These are phyloP conservation scores for Clonostachys chloroleuca DNA, from an alignment of 2,329 filamentous ascomycete species.

Conservation along the genomic window DNA sequence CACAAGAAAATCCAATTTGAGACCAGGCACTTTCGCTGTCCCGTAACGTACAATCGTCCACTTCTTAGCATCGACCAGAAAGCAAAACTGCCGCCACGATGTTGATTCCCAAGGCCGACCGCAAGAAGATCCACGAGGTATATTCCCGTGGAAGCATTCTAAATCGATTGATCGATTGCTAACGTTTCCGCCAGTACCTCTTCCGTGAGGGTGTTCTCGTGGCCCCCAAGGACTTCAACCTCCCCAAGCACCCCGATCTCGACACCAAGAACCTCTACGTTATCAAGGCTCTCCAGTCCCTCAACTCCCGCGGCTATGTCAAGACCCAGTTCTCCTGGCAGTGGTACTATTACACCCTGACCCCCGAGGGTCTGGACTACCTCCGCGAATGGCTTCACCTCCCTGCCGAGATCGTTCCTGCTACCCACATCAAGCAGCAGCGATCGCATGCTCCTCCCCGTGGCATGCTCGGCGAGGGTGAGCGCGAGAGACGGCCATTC, in stretches of 20 bases:
- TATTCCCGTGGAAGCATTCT: background rate
- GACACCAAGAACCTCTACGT: slow-evolving; percentile 99
- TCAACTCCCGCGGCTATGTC: slow-evolving; percentile 96
- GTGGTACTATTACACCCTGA: slow-evolving; percentile 99
- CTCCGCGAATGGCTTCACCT: slow-evolving; percentile 99
- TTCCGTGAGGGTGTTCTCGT: slow-evolving; percentile 92
- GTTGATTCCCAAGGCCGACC: slow-evolving; percentile 99
- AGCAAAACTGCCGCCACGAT: slow-evolving; percentile 55
- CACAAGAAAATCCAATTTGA: slow-evolving; percentile 42
- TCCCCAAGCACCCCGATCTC: slow-evolving; percentile 95
- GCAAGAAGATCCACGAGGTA: slow-evolving; percentile 98
- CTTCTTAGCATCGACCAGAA: slow-evolving; percentile 45
- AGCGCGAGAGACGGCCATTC: slow-evolving; percentile 78
- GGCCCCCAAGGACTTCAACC: slow-evolving; percentile 99
- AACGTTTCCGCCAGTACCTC: slow-evolving; percentile 68
- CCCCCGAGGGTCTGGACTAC: slow-evolving; percentile 99
- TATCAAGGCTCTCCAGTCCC: slow-evolving; percentile 98
- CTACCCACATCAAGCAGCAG: slow-evolving; percentile 99
- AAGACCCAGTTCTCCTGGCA: slow-evolving; percentile 99
- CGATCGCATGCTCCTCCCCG: slow-evolving; percentile 96
- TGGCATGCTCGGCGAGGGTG: slow-evolving; percentile 91
- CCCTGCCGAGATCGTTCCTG: slow-evolving; percentile 97
- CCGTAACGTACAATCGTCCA: slow-evolving; percentile 25
- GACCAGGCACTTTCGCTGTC: slow-evolving; percentile 22
- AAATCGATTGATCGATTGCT: background rate